Evolutionary conservation across 768 basidiomycete genomes (phyloP).

Genomic region (Trametes meyenii): DNA sequence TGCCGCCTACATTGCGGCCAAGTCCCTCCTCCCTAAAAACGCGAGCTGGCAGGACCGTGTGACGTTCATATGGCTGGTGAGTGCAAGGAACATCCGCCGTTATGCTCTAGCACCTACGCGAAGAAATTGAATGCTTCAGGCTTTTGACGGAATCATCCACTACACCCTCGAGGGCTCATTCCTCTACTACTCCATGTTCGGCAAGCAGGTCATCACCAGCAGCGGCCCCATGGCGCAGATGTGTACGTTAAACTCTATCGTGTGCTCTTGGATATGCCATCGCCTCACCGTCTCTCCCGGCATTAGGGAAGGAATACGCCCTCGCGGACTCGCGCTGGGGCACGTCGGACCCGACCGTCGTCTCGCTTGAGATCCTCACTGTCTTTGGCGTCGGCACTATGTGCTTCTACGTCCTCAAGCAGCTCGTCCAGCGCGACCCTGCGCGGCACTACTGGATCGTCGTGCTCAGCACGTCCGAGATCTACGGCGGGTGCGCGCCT

Average conservation of each 20-base stretch:
- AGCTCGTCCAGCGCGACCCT: constrained; percentile 65
- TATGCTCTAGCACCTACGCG: neutral
- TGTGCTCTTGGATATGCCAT: neutral
- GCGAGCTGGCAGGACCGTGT: constrained; percentile 64
- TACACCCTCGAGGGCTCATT: constrained; percentile 81
- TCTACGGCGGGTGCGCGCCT: constrained; percentile 66
- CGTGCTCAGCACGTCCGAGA: constrained; percentile 71
- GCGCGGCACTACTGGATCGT: constrained; percentile 80
- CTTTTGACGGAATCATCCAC: constrained; percentile 82
- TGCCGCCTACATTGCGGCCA: constrained; percentile 55
- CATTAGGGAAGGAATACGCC: constrained; percentile 78
- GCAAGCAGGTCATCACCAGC: constrained; percentile 70
- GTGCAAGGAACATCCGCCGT: constrained; percentile 24
- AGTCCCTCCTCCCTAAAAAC: constrained; percentile 61
- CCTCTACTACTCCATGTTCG: constrained; percentile 76
- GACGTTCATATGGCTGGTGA: constrained; percentile 80
- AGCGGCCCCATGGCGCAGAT: constrained; percentile 70
- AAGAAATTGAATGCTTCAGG: constrained; percentile 39
- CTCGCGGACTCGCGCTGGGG: constrained; percentile 85
- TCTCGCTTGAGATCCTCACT: constrained; percentile 82
- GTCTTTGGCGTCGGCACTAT: constrained; percentile 78
- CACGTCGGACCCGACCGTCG: constrained; percentile 72
- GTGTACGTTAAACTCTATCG: constrained; percentile 49
- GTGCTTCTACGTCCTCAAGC: constrained; percentile 70
- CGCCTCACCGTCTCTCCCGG: neutral